phyloP scores from a whole-genome alignment of 2,329 filamentous ascomycete species.

The Hymenoscyphus infarciens region DNA sequence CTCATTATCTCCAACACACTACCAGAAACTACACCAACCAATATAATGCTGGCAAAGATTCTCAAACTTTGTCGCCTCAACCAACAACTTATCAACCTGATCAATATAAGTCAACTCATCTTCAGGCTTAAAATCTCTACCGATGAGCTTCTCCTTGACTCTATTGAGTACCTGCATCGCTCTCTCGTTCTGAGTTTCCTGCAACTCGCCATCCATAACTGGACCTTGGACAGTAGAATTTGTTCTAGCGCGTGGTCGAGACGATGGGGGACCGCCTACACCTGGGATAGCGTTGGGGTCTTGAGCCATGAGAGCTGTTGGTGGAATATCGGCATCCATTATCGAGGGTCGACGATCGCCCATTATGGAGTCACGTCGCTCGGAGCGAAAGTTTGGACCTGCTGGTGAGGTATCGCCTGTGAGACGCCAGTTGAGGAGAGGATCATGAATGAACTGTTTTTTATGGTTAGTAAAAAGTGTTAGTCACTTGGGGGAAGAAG shows the following conservation, averaged over 20 bases:
- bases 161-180: conserved; percentile 87
- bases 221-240: conserved; percentile 51
- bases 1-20: not conserved
- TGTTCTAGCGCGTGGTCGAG: conserved; percentile 54
- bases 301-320: conserved; percentile 54
- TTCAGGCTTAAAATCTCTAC: conserved; percentile 81
- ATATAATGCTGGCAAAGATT: conserved; percentile 99
- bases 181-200: conserved; percentile 87
- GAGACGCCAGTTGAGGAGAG: conserved; percentile 95
- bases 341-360: conserved; percentile 63
- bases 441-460: conserved; percentile 91
- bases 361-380: conserved; percentile 52
- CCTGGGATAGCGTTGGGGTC: conserved; percentile 31
- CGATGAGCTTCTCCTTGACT: conserved; percentile 93
- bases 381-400: conserved; percentile 64
- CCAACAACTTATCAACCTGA: conserved; percentile 92
- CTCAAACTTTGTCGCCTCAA: conserved; percentile 93
- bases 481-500: not conserved
- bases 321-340: conserved; percentile 59
- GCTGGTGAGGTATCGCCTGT: conserved; percentile 58
- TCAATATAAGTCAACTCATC: conserved; percentile 81
- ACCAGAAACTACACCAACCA: conserved; percentile 99
- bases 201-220: conserved; percentile 40
- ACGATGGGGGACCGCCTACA: conserved; percentile 43
- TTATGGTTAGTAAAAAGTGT: conserved; percentile 23